Base-by-base conservation (phyloP, 805 yeast genomes). In the Maudiozyma bulderi region DNA sequence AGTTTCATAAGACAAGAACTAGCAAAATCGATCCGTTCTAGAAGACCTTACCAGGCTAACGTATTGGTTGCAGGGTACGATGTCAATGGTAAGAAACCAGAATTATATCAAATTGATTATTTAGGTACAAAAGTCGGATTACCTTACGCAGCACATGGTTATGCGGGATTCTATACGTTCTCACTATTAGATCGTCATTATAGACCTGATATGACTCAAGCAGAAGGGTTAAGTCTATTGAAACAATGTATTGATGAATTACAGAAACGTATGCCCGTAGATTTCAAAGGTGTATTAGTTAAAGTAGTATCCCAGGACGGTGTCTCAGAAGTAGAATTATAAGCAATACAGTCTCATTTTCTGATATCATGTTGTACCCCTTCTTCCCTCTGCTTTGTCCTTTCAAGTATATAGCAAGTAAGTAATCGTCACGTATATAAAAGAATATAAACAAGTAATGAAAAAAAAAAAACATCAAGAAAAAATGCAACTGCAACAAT, bases 71-170 rank as follows among this genome's bases (percentile, higher is more conserved):
- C 85, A 40, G 97, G 98, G 9, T 82, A 34, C 30, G 91, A 88
- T 59, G 67, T 70, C 13, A 77, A 75, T 54, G 73, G 73, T 7
- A 66, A 73, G 40, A 73, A 70, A 51, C 88, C 97, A 39, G 72
- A 77, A 46, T 74, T 93, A 59, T 82, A 85, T 61, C 88, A 91
- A 83, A 85, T 93, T 56, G 99, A 93, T 65, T 93, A 93, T 66
- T 72, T 93, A 55, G 99, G 99, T 7, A 86, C 99, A 2, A 80
- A 83, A 56, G 95, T 83, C 13, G 87, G 83, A 52, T 74, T 93
- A 51, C 98, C 99, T 13, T 93, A 93, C 64, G 96, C 95, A 14
- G 98, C 98, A 1, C 99, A 93, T 66, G 99, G 99, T 10, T 93
- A 93, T 63, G 95, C 98, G n/a, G 95, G 95, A 1, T 93, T 91